Percentiles rank a stretch among this genome's conserved stretches.
These are phyloP conservation scores for Spergularia azorica DNA, from an alignment of 179 eudicot genomes.

Conservation along the genomic window DNA sequence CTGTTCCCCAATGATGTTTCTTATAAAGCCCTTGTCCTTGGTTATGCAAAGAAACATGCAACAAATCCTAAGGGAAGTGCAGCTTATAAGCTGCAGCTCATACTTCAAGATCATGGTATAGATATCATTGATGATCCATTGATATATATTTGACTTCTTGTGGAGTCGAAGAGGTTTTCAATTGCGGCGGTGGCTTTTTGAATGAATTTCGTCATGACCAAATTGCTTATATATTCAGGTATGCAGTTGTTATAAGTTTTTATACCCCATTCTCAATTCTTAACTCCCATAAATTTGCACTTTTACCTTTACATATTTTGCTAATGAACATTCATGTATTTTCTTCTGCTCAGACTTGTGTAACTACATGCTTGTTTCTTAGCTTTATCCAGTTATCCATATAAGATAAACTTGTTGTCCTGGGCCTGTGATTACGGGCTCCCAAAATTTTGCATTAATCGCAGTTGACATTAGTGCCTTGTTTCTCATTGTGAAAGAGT, in stretches of 20 bases:
- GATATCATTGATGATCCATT: neutral
- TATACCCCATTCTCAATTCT: neutral
- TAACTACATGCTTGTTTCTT: neutral
- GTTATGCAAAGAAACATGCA: slow-evolving; percentile 36
- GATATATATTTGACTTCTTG: neutral
- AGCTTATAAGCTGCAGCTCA: slow-evolving; percentile 29
- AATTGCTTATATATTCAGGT: neutral
- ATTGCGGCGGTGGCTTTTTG: neutral
- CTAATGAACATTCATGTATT: neutral
- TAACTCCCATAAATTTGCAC: neutral
- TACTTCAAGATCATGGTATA: slow-evolving; percentile 32
- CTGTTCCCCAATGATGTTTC: slow-evolving; percentile 42
- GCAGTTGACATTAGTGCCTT: neutral
- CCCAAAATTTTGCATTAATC: neutral
- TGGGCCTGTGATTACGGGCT: neutral
- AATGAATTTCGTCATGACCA: neutral
- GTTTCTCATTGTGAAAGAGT: neutral
- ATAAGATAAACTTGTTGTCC: neutral
- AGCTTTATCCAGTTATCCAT: neutral
- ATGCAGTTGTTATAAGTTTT: slow-evolving; percentile 2
- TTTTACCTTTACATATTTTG: neutral
- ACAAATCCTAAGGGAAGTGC: slow-evolving; percentile 38
- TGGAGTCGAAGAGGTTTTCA: neutral
- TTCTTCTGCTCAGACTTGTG: neutral
- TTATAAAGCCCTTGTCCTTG: slow-evolving; percentile 36